Base-by-base conservation (phyloP, 1,284 basidiomycete species). In the Ceratobasidium papillatum region DNA sequence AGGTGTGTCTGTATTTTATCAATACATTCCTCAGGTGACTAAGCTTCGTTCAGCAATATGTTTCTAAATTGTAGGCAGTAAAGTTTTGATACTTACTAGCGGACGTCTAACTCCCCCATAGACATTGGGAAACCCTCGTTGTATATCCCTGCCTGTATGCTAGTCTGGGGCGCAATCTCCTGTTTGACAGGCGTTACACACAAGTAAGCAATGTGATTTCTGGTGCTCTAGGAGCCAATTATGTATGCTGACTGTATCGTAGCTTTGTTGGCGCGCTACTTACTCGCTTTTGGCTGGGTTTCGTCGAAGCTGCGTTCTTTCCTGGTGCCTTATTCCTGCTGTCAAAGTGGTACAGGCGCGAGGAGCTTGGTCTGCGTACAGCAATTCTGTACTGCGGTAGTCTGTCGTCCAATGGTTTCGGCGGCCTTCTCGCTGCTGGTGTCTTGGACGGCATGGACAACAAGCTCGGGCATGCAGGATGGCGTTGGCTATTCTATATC, bases 331-430 rank as follows among this genome's bases (percentile, higher is more conserved):
- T 88, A 25, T 88, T 88, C 80, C 83, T 91, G 25, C 82, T 92
- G 22, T 91, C 91, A 0, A 92, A 90, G 81, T 89, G 91, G 91
- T 92, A 89, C 81, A 91, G 87, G 69, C 84, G 86, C 14, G 85
- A 83, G 36, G 92, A 93, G 79, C 84, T 93, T 34, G 91, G 90
- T 45, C 81, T 91, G 58, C 85, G 94, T 74, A 93, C 11, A 87
- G 85, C 82, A 4, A 79, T 84, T 66, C 80, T 84, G 12, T 84
- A 81, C 78, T 80, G 78, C 64, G 83, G 83, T 63, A 88, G 85
- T 79, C 84, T 95, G 62, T 88, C 94, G 76, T 91, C 89, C 75
- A 95, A 94, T 82, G 93, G 92, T 0, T 94, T 94, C 80, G 93
- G 93, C 17, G 85, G 91, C 0, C 84, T 94, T 17, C 87, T 94